A percentile compares a stretch with the other conserved stretches of the same genome.
Evolutionary conservation across 225 moss, liverwort and hornwort genomes (phyloP).

Genomic region (Marchantia paleacea): DNA sequence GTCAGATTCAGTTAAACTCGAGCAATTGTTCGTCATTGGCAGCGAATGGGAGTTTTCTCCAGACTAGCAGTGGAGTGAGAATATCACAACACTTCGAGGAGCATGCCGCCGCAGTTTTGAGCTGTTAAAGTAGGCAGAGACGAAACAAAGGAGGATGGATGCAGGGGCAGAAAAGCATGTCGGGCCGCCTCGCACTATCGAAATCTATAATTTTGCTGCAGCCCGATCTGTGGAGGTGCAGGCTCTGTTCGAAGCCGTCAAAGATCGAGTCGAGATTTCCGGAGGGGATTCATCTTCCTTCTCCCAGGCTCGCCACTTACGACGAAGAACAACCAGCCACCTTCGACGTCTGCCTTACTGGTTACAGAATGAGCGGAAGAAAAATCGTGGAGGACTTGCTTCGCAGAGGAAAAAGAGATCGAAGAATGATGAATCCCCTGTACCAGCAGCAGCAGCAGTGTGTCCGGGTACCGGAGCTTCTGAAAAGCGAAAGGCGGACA

Average conservation of each 20-base stretch:
- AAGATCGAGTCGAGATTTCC: constrained; percentile 23
- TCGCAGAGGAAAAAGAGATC: background rate
- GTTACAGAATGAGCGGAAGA: constrained; percentile 44
- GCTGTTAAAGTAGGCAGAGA: too few relatives aligned
- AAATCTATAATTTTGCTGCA: constrained; percentile 73
- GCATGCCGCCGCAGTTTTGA: too few relatives aligned
- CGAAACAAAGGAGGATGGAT: background rate
- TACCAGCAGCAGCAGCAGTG: too few relatives aligned
- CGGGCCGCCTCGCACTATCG: constrained; percentile 71
- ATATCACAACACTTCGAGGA: too few relatives aligned
- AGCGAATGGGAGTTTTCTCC: too few relatives aligned
- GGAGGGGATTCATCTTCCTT: constrained; percentile 21
- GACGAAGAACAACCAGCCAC: constrained; percentile 87
- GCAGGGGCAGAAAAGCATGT: constrained; percentile 23
- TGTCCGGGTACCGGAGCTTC: background rate
- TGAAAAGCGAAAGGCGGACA: constrained; percentile 36
- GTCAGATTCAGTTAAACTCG: too few relatives aligned
- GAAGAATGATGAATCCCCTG: background rate
- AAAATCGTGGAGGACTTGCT: constrained; percentile 10
- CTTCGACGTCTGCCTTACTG: constrained; percentile 65
- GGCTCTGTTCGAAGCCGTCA: constrained; percentile 50
- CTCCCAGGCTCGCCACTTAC: constrained; percentile 60
- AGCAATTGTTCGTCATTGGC: too few relatives aligned
- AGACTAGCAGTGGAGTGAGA: too few relatives aligned
- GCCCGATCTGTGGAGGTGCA: constrained; percentile 68